Evolutionary conservation across 352 stramenopile species (phyloP), one percentile per base, ranked within the genome.

Genomic region (Phytophthora aleatoria): DNA sequence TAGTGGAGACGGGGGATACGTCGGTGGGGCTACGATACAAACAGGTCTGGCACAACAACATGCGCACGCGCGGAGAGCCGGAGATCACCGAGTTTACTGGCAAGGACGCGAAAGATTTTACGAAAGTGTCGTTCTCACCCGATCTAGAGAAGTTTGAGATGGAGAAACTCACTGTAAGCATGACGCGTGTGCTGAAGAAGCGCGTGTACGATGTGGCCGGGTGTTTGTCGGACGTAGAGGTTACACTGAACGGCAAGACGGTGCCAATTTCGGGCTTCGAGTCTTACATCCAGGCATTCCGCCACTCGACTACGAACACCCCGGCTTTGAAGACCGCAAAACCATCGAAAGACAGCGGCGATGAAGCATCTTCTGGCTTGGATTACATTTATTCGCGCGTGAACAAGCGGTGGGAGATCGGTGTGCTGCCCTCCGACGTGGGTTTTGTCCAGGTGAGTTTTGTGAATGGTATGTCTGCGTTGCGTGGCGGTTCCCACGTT

Each of bases 151-250:
- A 96, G 24, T 99, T 99, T 69, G 90, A 98, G 53, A 99, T 99
- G 96, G 67, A 83, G 16, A 89, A 79, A 35, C 76, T 99, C 26
- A 98, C 98, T 61, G 70, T 77, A 2, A 97, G 98, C 53, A 99
- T 98, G 61, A 76, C 97, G 35, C 82, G 76, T 9, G 82, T 99
- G 15, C 77, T 99, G 2, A 91, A 87, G 31, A 99, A 99, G 72
- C 94, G 98, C 49, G 98, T 99, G 9, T 98, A 98, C 50, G 98
- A 99, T 83, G 97, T 99, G 56, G 98, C 98, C 11, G 98, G 97
- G 2, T 98, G 94, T 59, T 94, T 99, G 62, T 90, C 86, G 11
- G 90, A 94, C 47, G 91, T 97, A 44, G 62, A 91, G 26, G 97
- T 98, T 24, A 98, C 97, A 62, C 77, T 98, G 15, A 99, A 99